Base-by-base conservation (phyloP, 2,329 filamentous ascomycete species). In the Penicillium paneum region DNA sequence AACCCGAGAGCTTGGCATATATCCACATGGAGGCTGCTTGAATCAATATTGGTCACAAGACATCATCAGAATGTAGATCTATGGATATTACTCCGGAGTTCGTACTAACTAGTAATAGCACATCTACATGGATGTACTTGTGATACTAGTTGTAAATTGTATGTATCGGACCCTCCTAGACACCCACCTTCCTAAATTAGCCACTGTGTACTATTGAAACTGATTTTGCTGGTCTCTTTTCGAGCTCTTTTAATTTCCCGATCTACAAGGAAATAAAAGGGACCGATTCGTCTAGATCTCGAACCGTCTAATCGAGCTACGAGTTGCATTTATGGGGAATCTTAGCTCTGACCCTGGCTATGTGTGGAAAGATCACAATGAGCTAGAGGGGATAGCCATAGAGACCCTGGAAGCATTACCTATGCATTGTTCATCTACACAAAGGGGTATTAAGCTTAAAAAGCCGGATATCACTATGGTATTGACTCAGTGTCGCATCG, bases 1-100 rank as follows among this genome's bases (percentile, higher is more conserved):
- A 60, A 51, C 64, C 66, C 66, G 66, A 67, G 41, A 49, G 46
- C 46, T 41, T 41, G 46, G 46, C 46, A 48, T 48, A 31, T 44
- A 21, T 31, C 24, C 39, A 41, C 21, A 28, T 26, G 39, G 19
- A 21, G 19, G 36, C 36, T 21, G 13, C 21, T 41, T 28, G 13
- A n/a, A 41, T n/a, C 4, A 3, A 11, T 40, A n/a, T 3, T 3
- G 15, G 21, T 11, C 5, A 40, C 15, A n/a, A 26, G n/a, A 26
- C 38, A 28, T 24, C 21, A 28, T 28, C 8, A 28, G 26, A 28
- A 8, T 32, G 13, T 32, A 32, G 31, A 32, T 32, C 13, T 13
- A 15, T 11, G 38, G 21, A n/a, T 40, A 26, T 13, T 26, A 26
- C 8, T 26, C 15, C 15, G 13, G 15, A 15, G 36, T 24, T 15